A percentile compares a stretch with the other conserved stretches of the same genome.
Conservation (phyloP, 768 basidiomycete genomes). For the Dentipellis fragilis region DNA sequence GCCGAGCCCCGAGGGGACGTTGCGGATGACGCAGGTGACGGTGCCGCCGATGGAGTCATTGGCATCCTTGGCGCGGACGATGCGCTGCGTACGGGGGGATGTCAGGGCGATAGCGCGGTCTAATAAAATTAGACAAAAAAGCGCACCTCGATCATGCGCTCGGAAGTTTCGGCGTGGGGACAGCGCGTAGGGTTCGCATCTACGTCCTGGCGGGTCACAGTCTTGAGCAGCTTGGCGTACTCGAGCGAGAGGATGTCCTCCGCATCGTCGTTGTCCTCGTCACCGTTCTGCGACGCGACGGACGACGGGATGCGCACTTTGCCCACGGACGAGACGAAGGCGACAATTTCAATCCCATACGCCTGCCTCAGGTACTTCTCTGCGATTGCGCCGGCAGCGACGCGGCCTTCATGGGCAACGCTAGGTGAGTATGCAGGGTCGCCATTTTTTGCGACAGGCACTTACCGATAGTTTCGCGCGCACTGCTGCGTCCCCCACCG, state of each 20-base stretch:
- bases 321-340: constrained; percentile 94
- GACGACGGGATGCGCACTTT: constrained; percentile 69
- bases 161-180: constrained; percentile 81
- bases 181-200: constrained; percentile 84
- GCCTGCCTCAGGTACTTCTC: constrained; percentile 87
- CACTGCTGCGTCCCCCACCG: constrained; percentile 90
- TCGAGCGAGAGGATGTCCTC: constrained; percentile 77
- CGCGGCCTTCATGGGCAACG: constrained; percentile 49
- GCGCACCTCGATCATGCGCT: constrained; percentile 78
- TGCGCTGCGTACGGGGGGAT: constrained; percentile 47
- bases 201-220: constrained; percentile 77
- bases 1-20: constrained; percentile 83
- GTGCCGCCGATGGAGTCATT: constrained; percentile 97
- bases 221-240: constrained; percentile 69
- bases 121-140: background rate
- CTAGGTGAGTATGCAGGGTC: constrained; percentile 1
- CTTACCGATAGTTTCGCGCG: constrained; percentile 91
- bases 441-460: background rate
- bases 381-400: constrained; percentile 96
- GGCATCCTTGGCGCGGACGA: constrained; percentile 84
- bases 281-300: constrained; percentile 24
- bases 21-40: constrained; percentile 91
- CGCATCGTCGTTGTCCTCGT: constrained; percentile 47
- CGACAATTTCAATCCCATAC: constrained; percentile 89
- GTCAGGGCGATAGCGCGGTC: background rate